phyloP scores from a whole-genome alignment of 768 basidiomycete genomes.

The Rhizopogon vesiculosus region DNA sequence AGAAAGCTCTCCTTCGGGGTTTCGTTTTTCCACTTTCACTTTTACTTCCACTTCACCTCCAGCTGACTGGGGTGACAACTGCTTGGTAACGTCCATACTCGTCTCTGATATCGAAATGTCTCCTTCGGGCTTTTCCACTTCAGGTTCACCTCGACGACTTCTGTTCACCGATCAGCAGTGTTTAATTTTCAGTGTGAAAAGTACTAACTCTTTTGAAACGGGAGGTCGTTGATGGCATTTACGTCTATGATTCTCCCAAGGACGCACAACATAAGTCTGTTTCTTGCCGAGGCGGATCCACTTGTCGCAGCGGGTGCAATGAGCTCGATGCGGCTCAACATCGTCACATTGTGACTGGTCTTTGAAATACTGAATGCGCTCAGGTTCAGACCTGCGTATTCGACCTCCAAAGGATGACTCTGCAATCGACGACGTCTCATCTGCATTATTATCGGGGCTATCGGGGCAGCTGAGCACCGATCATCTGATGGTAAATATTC shows the following conservation, averaged over 20 bases:
- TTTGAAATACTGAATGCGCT: constrained; percentile 60
- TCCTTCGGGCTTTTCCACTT: neutral
- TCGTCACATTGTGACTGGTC: constrained; percentile 55
- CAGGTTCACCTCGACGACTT: neutral
- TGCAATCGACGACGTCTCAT: constrained; percentile 47
- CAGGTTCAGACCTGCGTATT: constrained; percentile 54
- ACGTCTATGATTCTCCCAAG: constrained; percentile 57
- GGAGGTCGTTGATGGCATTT: constrained; percentile 43
- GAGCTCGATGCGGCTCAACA: constrained; percentile 53
- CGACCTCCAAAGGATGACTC: constrained; percentile 43
- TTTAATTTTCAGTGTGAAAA: neutral
- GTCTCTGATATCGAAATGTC: neutral
- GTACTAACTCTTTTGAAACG: constrained; percentile 23
- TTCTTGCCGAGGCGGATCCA: constrained; percentile 53
- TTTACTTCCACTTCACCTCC: neutral
- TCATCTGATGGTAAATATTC: neutral
- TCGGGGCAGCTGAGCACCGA: constrained; percentile 1
- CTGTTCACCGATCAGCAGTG: neutral
- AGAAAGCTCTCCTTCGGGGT: neutral
- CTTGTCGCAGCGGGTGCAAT: constrained; percentile 54
- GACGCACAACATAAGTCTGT: constrained; percentile 51
- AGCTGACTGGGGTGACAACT: constrained; percentile 9
- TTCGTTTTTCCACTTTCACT: neutral
- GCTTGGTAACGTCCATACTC: neutral
- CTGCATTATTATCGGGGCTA: constrained; percentile 22